Conservation (phyloP, 495 filamentous ascomycete species). For the Thermochaetoides thermophila region DNA sequence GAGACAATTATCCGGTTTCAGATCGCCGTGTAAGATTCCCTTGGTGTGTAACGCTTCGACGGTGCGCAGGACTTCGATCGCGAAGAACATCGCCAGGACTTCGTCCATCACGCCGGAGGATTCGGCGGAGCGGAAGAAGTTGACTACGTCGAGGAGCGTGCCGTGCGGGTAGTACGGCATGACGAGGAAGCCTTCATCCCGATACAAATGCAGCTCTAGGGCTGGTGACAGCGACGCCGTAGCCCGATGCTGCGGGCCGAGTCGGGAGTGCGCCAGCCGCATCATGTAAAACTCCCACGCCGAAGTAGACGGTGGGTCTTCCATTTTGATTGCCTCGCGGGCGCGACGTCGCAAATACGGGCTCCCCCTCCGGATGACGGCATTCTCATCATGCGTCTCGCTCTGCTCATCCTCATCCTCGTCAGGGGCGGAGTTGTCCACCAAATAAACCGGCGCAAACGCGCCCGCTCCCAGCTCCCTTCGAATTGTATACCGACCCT, state of each 20-base stretch:
- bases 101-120: conserved; percentile 67
- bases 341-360: conserved; percentile 30
- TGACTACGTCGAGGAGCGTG: conserved; percentile 84
- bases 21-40: conserved; percentile 76
- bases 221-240: conserved; percentile 62
- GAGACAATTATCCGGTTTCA: conserved; percentile 91
- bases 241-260: conserved; percentile 50
- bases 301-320: conserved; percentile 63
- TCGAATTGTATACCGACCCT: conserved; percentile 56
- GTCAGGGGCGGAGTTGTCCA: conserved; percentile 47
- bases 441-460: conserved; percentile 86
- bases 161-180: conserved; percentile 82
- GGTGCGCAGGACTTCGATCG: conserved; percentile 79
- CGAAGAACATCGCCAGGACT: conserved; percentile 81
- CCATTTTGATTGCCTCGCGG: conserved; percentile 85
- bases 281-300: conserved; percentile 98
- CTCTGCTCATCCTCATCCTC: conserved; percentile 27
- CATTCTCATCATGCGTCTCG: conserved; percentile 34
- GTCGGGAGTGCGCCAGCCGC: conserved; percentile 57
- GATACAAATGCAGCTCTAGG: conserved; percentile 77
- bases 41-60: conserved; percentile 73
- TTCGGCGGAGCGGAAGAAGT: conserved; percentile 64
- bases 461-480: conserved; percentile 87
- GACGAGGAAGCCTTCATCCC: conserved; percentile 69
- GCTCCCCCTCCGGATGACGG: conserved; percentile 33